These are phyloP conservation scores for Hypoxylon subgilvum DNA, from an alignment of 495 filamentous ascomycete genomes.

Conservation along the genomic window DNA sequence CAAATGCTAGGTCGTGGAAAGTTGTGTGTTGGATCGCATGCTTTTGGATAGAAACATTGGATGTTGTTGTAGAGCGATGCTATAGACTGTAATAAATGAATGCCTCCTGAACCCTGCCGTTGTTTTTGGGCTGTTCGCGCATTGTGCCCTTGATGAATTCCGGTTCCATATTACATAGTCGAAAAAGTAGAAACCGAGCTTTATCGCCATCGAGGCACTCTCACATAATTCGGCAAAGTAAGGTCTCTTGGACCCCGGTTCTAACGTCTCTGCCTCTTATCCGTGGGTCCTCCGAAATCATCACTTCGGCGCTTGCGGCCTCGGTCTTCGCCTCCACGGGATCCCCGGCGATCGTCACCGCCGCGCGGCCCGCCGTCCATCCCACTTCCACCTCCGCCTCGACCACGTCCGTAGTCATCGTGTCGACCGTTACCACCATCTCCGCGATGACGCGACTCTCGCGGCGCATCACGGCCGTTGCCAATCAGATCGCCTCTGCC, in stretches of 20 bases:
- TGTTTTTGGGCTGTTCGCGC: no score
- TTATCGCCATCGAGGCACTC: conserved; percentile 11
- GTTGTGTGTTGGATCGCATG: conserved; percentile 3
- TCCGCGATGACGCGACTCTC: conserved; percentile 45
- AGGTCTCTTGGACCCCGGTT: conserved; percentile 3
- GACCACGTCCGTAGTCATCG: conserved; percentile 41
- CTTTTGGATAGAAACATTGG: not conserved
- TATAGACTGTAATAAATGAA: conserved; percentile 28
- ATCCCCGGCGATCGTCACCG: conserved; percentile 41
- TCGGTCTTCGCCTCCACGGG: conserved; percentile 40
- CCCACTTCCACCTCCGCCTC: conserved; percentile 36
- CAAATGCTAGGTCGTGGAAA: conserved; percentile 6
- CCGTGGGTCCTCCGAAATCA: conserved; percentile 43
- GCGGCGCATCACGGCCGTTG: conserved; percentile 41
- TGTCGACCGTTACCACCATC: conserved; percentile 38
- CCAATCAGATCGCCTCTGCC: conserved; percentile 44
- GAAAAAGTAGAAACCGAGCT: conserved; percentile 17
- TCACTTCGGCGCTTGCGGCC: conserved; percentile 48
- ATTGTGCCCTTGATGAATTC: conserved; percentile 13
- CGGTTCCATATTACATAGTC: conserved; percentile 40
- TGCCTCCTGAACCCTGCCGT: conserved; percentile 15
- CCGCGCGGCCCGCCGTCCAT: conserved; percentile 28
- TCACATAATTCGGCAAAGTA: conserved; percentile 20
- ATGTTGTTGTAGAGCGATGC: conserved; percentile 18
- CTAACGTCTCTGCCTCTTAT: conserved; percentile 46